These are phyloP conservation scores for Trametes maxima DNA, from an alignment of 768 basidiomycete genomes.

Conservation along the genomic window DNA sequence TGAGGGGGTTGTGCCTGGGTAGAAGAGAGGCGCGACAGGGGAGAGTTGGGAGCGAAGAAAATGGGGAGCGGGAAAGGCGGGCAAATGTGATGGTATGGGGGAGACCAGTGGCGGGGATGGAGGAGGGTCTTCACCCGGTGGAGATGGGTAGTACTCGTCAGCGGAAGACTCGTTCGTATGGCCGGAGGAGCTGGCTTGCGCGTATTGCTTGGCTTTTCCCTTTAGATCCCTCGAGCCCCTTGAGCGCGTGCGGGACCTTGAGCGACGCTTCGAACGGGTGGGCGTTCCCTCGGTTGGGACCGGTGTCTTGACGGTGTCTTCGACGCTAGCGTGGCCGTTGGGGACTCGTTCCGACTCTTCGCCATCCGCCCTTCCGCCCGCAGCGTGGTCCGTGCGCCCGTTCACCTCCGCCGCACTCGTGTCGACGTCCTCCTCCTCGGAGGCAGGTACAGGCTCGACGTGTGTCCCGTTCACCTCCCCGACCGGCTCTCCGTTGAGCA, in stretches of 20 bases:
- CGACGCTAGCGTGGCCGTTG: conserved; percentile 18
- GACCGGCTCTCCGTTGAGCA: neutral
- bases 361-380: conserved; percentile 11
- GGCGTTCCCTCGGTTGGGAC: conserved; percentile 41
- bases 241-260: conserved; percentile 65
- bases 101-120: conserved; percentile 48
- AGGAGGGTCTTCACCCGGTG: conserved; percentile 38
- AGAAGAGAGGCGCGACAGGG: conserved; percentile 57
- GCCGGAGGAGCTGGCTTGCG: conserved; percentile 46
- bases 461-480: conserved; percentile 30
- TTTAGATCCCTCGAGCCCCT: conserved; percentile 74
- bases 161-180: conserved; percentile 66
- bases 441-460: conserved; percentile 8
- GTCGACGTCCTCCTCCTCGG: conserved; percentile 2
- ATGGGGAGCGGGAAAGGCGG: conserved; percentile 39
- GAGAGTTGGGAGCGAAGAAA: conserved; percentile 47
- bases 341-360: conserved; percentile 13
- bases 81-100: conserved; percentile 60
- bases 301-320: conserved; percentile 34
- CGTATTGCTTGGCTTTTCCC: conserved; percentile 55
- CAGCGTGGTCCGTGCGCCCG: conserved; percentile 2
- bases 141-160: conserved; percentile 40
- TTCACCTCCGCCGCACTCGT: neutral
- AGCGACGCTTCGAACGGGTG: conserved; percentile 63
- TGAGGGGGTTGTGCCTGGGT: conserved; percentile 66